A percentile compares a stretch with the other conserved stretches of the same genome.
Conservation (phyloP, 1,284 basidiomycete genomes). For the Vanrija pseudolonga region DNA sequence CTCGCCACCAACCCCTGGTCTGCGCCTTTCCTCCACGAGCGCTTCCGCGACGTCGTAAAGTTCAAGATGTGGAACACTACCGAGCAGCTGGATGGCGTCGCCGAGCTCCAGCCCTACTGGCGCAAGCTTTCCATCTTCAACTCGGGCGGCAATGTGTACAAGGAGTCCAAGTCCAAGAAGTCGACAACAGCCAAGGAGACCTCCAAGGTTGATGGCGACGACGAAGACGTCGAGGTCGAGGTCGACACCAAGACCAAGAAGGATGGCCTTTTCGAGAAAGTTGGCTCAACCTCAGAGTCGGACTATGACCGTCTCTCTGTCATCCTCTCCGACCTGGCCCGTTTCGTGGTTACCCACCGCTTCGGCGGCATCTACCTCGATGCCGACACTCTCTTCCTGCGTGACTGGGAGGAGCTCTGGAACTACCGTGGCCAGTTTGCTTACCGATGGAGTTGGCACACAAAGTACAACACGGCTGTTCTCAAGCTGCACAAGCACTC, state of each 20-base stretch:
- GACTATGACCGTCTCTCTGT: constrained; percentile 76
- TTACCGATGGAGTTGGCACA: constrained; percentile 75
- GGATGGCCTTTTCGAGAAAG: constrained; percentile 64
- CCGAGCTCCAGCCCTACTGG: constrained; percentile 75
- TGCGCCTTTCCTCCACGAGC: constrained; percentile 72
- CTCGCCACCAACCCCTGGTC: constrained; percentile 76
- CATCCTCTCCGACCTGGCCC: constrained; percentile 80
- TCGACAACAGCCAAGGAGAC: constrained; percentile 46
- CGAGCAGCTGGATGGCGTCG: constrained; percentile 74
- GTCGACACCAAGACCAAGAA: constrained; percentile 44
- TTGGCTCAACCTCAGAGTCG: constrained; percentile 68
- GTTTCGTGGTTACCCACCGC: constrained; percentile 78
- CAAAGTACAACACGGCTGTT: constrained; percentile 82
- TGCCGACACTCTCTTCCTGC: constrained; percentile 76
- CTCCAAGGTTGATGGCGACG: background rate
- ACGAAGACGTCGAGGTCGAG: background rate
- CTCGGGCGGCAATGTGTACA: constrained; percentile 66
- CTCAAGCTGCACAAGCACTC: constrained; percentile 76
- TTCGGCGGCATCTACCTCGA: constrained; percentile 84
- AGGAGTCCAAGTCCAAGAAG: constrained; percentile 23
- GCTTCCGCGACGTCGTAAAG: constrained; percentile 73
- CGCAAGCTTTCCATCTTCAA: constrained; percentile 65
- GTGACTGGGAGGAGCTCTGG: constrained; percentile 91
- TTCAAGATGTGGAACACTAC: constrained; percentile 90
- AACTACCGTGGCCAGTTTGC: constrained; percentile 82